phyloP scores from a whole-genome alignment of 2,329 filamentous ascomycete species.

The Calonectria pseudoreteaudii region DNA sequence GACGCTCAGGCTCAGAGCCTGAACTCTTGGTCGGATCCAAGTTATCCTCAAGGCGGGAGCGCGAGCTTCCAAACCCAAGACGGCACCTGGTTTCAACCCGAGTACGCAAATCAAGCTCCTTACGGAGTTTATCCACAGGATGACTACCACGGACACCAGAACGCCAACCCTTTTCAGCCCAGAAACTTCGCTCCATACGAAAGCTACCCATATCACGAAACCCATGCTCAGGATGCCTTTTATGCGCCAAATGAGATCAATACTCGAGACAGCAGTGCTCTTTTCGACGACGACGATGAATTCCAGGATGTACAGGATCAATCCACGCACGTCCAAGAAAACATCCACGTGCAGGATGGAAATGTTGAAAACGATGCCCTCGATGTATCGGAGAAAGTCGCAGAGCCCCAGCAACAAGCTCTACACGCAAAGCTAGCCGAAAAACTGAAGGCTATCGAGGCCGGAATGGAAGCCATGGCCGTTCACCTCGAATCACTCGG shows the following conservation, averaged over 20 bases:
- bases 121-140: not conserved
- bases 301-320: not conserved
- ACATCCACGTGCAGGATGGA: not conserved
- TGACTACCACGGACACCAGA: not conserved
- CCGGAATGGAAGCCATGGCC: conserved; percentile 10
- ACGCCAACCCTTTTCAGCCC: not conserved
- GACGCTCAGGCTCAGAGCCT: not conserved
- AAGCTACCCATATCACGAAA: not conserved
- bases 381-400: not conserved
- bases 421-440: conserved; percentile 7
- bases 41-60: not conserved
- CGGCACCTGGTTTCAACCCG: not conserved
- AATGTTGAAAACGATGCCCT: not conserved
- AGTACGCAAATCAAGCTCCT: not conserved
- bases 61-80: conserved; percentile 1
- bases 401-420: not conserved
- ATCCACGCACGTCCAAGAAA: not conserved
- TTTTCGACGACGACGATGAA: not conserved
- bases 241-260: not conserved
- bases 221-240: not conserved
- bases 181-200: not conserved
- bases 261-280: not conserved
- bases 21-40: not conserved
- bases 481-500: conserved; percentile 10
- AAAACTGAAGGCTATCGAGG: conserved; percentile 6